Evolutionary conservation across 1,139 yeast species (phyloP).

Genomic region (Sugiyamaella neomexicana): DNA sequence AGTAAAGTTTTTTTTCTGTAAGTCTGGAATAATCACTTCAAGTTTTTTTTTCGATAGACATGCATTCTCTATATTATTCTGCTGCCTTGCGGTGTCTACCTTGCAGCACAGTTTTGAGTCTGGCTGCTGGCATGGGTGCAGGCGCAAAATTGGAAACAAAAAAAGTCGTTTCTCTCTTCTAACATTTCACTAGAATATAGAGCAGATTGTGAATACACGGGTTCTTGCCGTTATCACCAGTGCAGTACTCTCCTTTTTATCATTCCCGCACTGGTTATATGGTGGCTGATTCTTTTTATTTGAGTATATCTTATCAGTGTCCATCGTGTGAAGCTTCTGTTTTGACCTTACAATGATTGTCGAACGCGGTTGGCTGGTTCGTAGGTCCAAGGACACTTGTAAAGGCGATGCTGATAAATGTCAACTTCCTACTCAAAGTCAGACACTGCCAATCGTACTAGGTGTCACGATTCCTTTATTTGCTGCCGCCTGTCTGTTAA

Average conservation of each 20-base stretch:
- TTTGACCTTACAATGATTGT: background rate
- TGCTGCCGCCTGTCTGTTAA: constrained; percentile 36
- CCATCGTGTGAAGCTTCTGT: background rate
- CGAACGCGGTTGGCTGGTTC: constrained; percentile 1
- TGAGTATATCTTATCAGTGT: background rate
- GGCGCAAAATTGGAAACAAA: background rate
- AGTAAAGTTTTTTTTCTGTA: no score
- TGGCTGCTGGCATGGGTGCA: no score
- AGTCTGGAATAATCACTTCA: no score
- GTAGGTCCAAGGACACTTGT: constrained; percentile 11
- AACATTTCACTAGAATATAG: background rate
- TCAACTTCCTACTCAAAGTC: constrained; percentile 34
- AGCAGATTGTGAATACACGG: background rate
- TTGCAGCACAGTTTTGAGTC: no score
- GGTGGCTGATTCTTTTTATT: background rate
- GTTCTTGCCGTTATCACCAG: background rate
- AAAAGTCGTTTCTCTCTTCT: background rate
- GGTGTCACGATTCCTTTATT: constrained; percentile 44
- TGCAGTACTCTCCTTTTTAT: background rate
- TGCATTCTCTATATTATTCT: no score
- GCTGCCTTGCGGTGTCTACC: no score
- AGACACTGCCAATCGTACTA: constrained; percentile 42
- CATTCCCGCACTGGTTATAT: background rate
- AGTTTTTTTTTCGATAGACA: no score
- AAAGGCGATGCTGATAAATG: constrained; percentile 28